These are phyloP conservation scores for Terana coerulea DNA, from an alignment of 768 basidiomycete genomes.

Conservation along the genomic window DNA sequence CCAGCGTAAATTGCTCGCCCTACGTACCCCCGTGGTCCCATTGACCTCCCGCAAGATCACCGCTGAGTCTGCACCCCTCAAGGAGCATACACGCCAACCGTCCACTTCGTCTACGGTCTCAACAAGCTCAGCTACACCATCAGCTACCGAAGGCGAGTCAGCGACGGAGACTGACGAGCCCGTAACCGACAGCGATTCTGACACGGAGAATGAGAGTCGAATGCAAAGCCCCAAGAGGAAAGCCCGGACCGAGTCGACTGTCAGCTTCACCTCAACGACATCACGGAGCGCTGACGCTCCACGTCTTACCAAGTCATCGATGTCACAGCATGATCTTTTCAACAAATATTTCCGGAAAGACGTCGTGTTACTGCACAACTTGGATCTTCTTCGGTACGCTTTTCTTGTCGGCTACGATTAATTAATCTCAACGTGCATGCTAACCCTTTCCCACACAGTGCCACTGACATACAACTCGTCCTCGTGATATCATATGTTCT, in stretches of 20 bases:
- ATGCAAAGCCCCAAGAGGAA: slow-evolving; percentile 10
- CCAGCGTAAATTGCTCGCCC: slow-evolving; percentile 83
- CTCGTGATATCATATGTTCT: slow-evolving; percentile 70
- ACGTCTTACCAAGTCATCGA: neutral
- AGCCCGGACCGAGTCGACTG: neutral
- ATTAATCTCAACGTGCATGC: slow-evolving; percentile 14
- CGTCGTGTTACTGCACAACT: slow-evolving; percentile 69
- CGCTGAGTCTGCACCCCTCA: slow-evolving; percentile 11
- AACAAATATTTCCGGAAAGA: slow-evolving; percentile 91
- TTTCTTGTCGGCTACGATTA: slow-evolving; percentile 1
- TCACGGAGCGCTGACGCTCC: slow-evolving; percentile 2
- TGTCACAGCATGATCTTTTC: slow-evolving; percentile 84
- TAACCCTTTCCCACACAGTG: slow-evolving; percentile 41
- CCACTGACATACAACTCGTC: slow-evolving; percentile 79
- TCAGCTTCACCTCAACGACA: slow-evolving; percentile 5
- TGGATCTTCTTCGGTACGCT: slow-evolving; percentile 81
- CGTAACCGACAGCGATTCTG: slow-evolving; percentile 54
- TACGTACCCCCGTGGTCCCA: slow-evolving; percentile 64
- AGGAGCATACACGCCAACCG: slow-evolving; percentile 23
- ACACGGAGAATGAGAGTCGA: slow-evolving; percentile 39
- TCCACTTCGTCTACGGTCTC: slow-evolving; percentile 20
- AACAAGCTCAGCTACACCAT: slow-evolving; percentile 44
- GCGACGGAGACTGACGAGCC: slow-evolving; percentile 46
- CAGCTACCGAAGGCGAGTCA: slow-evolving; percentile 68
- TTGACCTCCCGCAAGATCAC: slow-evolving; percentile 10